Percentiles rank a stretch among this genome's conserved stretches.
phyloP scores from a whole-genome alignment of 2,329 filamentous ascomycete genomes.

The Botrytis hyacinthi region DNA sequence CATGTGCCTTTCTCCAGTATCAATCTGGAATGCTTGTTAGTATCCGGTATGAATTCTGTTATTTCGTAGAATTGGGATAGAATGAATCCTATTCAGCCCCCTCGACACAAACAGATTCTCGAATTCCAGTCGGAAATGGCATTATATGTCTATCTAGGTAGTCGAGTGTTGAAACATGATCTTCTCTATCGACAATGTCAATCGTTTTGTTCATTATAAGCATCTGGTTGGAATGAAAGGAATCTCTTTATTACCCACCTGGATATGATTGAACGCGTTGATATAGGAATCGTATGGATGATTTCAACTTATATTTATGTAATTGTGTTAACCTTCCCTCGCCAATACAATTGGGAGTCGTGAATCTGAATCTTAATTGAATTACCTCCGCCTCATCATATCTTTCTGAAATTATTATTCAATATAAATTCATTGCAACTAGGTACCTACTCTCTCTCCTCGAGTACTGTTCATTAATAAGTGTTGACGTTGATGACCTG shows the following conservation, averaged over 20 bases:
- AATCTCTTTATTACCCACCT: not conserved
- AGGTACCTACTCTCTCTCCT: not conserved
- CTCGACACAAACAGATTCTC: not conserved
- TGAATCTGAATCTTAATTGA: not conserved
- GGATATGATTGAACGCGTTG: not conserved
- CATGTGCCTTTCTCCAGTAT: not conserved
- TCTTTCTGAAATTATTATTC: not conserved
- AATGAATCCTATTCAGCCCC: not conserved
- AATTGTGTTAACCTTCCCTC: not conserved
- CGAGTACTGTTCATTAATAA: not conserved
- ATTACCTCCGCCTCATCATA: not conserved
- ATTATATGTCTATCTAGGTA: not conserved
- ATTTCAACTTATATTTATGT: not conserved
- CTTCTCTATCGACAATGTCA: not conserved
- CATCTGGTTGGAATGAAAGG: not conserved
- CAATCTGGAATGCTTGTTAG: not conserved
- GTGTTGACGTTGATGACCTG: not conserved
- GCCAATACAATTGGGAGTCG: not conserved
- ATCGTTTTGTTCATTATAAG: not conserved
- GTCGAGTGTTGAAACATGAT: not conserved
- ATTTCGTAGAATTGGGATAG: not conserved
- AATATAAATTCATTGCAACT: not conserved
- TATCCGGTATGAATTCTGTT: not conserved
- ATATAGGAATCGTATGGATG: not conserved
- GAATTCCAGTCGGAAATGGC: not conserved